A percentile compares a stretch with the other conserved stretches of the same genome.
These are phyloP conservation scores for Pichia sp. DNA, from an alignment of 1,139 yeast genomes.

Conservation along the genomic window DNA sequence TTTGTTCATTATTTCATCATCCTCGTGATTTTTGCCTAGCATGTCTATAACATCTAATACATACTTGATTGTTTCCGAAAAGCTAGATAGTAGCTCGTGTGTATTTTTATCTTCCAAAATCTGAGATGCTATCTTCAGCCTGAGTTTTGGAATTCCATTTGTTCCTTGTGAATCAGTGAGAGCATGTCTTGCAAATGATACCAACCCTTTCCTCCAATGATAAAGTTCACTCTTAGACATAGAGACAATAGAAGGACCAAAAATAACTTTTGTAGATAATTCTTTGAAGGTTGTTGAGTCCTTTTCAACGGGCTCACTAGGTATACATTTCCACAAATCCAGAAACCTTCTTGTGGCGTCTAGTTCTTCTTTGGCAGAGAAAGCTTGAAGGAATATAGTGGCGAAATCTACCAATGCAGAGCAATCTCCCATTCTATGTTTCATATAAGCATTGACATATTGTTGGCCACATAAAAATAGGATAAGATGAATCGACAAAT, in stretches of 20 bases:
- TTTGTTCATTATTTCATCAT: slow-evolving; percentile 30
- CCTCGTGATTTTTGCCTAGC: slow-evolving; percentile 23
- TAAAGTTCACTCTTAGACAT: slow-evolving; percentile 48
- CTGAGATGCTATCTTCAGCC: slow-evolving; percentile 55
- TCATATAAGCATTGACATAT: slow-evolving; percentile 50
- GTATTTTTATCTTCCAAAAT: slow-evolving; percentile 45
- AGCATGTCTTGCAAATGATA: slow-evolving; percentile 50
- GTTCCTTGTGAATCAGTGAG: slow-evolving; percentile 45
- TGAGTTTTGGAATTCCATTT: slow-evolving; percentile 44
- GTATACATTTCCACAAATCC: slow-evolving; percentile 50
- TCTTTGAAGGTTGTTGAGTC: slow-evolving; percentile 37
- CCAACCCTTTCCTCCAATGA: slow-evolving; percentile 47
- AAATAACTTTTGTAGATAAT: slow-evolving; percentile 54
- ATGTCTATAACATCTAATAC: slow-evolving; percentile 34
- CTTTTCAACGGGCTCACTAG: slow-evolving; percentile 35
- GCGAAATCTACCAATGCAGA: slow-evolving; percentile 67
- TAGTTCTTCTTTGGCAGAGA: slow-evolving; percentile 66
- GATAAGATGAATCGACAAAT: slow-evolving; percentile 63
- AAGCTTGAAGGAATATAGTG: slow-evolving; percentile 61
- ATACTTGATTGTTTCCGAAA: slow-evolving; percentile 43
- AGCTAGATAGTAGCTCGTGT: slow-evolving; percentile 39
- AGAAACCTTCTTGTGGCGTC: slow-evolving; percentile 54
- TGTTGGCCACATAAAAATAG: slow-evolving; percentile 79
- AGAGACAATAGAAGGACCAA: slow-evolving; percentile 57
- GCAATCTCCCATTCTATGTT: slow-evolving; percentile 62